Percentiles rank a stretch among this genome's conserved stretches.
These are phyloP conservation scores for Hymenoscyphus infarciens DNA, from an alignment of 2,329 filamentous ascomycete species.

Conservation along the genomic window DNA sequence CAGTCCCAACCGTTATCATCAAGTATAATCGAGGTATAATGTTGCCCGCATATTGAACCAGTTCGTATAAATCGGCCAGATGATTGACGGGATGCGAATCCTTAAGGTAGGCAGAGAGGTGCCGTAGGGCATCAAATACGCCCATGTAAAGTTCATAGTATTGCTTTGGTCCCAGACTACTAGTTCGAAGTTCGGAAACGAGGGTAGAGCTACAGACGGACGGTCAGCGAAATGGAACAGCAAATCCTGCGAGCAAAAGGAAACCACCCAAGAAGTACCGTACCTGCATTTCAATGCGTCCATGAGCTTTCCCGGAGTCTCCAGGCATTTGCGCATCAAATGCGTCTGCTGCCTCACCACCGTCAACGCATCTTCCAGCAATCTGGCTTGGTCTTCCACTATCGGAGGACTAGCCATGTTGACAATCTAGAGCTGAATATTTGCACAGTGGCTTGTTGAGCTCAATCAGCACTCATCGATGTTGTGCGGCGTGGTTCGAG, in stretches of 20 bases:
- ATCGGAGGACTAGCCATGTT: conserved; percentile 54
- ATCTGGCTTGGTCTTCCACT: conserved; percentile 78
- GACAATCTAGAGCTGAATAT: conserved; percentile 21
- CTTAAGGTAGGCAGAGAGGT: conserved; percentile 92
- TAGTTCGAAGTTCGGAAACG: conserved; percentile 96
- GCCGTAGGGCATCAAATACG: conserved; percentile 94
- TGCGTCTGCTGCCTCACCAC: conserved; percentile 96
- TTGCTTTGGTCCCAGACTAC: conserved; percentile 96
- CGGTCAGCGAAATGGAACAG: conserved; percentile 20
- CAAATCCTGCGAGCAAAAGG: neutral
- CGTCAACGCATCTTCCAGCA: conserved; percentile 94
- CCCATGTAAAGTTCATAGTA: conserved; percentile 99
- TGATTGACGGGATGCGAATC: conserved; percentile 98
- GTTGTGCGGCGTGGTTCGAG: conserved; percentile 17
- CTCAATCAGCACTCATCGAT: conserved; percentile 29
- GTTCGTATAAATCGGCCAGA: conserved; percentile 94
- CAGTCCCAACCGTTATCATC: conserved; percentile 98
- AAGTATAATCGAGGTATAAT: conserved; percentile 95
- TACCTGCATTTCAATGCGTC: conserved; percentile 99
- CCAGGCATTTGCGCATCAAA: conserved; percentile 96
- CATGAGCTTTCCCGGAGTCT: conserved; percentile 98
- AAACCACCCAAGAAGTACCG: conserved; percentile 36
- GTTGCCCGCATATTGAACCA: conserved; percentile 97
- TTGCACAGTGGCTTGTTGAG: conserved; percentile 28
- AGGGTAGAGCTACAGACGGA: conserved; percentile 73